Evolutionary conservation across 2,329 filamentous ascomycete genomes (phyloP), one percentile per base, ranked within the genome.

Genomic region (Curvularia eragrostidis): DNA sequence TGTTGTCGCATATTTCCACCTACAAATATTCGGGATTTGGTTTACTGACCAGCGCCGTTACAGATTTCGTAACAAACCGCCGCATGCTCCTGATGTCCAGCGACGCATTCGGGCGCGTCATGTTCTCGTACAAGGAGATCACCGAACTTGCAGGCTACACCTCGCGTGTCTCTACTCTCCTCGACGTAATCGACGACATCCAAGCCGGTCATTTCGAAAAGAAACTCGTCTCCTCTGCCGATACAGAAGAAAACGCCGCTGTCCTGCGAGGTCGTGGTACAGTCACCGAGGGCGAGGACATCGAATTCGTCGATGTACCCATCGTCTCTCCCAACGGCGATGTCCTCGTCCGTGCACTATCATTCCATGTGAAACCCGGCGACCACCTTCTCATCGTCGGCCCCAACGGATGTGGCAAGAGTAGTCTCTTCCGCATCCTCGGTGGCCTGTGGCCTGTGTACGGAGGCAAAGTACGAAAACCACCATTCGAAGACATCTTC

Each of bases 401-500:
- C 1, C 95, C 95, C 21, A 99, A 99, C 75, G 95, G 95, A 36
- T 99, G 95, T 76, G 95, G 95, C 41, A 99, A 99, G 78, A 97
- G 92, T 0, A 96, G 91, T 15, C 84, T 99, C 3, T 99, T 99
- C 85, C 89, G 95, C 36, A 99, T 99, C 66, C 85, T 99, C 1
- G 95, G 95, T 60, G 95, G 95, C 0, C 83, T 99, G 2, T 99
- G 95, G 95, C 95, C 95, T 15, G 95, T 98, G 12, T 99, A 99
- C 77, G 94, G 95, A 64, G 95, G 95, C 50, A 92, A 87, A 1
- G 95, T 99, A 19, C 85, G 91, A 70, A 98, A 98, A 76, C 95
- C 95, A 1, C 88, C 91, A 1, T 95, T 94, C 70, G 88, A 91
- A 65, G 90, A 95, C 74, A 98, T 99, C 73, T 99, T 98, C 80